Evolutionary conservation across 2,329 filamentous ascomycete species (phyloP), one percentile per base, ranked within the genome.

Genomic region (Verticillium tricorpus): DNA sequence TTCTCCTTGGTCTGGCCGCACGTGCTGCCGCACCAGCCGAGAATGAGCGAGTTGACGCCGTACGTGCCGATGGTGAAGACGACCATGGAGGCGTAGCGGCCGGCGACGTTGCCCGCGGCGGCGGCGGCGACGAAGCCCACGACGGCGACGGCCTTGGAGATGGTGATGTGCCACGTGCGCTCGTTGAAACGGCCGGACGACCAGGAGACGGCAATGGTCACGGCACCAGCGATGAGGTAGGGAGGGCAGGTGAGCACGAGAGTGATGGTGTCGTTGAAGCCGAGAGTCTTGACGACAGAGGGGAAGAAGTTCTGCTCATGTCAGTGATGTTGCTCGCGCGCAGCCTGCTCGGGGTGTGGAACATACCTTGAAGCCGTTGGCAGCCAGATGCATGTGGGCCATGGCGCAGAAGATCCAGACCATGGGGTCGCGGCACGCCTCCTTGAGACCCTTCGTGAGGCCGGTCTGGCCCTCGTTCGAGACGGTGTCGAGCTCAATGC

Each of bases 341-440:
- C 17, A n/a, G 14, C 9, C 5, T 9, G n/a, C 5, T 19, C 11
- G 3, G 3, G 15, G 2, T 12, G 1, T 4, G n/a, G 22, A 45
- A 17, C 64, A 39, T 59, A 77, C 76, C 68, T 80, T 76, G 68
- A 78, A 78, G 1, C 76, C 76, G 56, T 79, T 78, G 19, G 79
- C 79, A 3, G 77, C 77, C 45, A 82, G 69, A 67, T 82, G 80
- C 71, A 81, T 77, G 65, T 82, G 80, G 59, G 80, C 77, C 79
- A 82, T 82, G 57, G 79, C 69, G 17, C 75, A 76, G 60, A 82
- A 78, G 8, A 83, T 67, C 74, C 79, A 82, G 7, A 81, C 70
- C 59, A 77, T 73, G 9, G 74, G 74, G 60, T 81, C 79, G 17
- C 69, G 69, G n/a, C 72, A 68, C 8, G 77, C 78, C 54, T 75